These are phyloP conservation scores for Penicillium maclennaniae DNA, from an alignment of 495 filamentous ascomycete genomes.

Conservation along the genomic window DNA sequence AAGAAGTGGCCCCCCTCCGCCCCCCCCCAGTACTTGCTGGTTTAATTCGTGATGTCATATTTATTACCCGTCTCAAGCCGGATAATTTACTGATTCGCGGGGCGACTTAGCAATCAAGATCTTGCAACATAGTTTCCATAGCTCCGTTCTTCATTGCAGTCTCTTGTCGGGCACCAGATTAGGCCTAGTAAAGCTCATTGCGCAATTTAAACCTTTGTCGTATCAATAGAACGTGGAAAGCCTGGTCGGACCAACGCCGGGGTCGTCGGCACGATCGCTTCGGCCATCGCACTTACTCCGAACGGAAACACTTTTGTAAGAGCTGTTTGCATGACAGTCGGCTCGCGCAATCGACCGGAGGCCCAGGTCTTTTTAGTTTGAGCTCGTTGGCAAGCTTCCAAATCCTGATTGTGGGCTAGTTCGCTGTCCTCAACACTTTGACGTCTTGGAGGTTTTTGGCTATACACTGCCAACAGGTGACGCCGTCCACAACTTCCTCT, in stretches of 20 bases:
- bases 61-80: conserved; percentile 16
- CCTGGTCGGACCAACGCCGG: conserved; percentile 9
- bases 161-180: conserved; percentile 12
- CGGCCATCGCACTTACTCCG: conserved; percentile 9
- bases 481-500: background rate
- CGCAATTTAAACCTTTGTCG: background rate
- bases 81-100: conserved; percentile 3
- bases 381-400: background rate
- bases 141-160: background rate
- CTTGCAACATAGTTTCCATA: background rate
- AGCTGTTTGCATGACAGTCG: background rate
- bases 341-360: no score
- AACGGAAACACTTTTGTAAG: background rate
- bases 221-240: background rate
- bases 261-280: conserved; percentile 13
- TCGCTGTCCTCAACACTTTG: background rate
- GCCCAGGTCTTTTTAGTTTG: background rate
- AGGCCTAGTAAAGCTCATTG: conserved; percentile 1
- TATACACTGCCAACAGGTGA: background rate
- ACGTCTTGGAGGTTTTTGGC: background rate
- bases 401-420: background rate
- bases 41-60: conserved; percentile 11
- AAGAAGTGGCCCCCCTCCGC: background rate
- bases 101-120: background rate
- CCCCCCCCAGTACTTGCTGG: background rate